Percentiles rank a stretch among this genome's conserved stretches.
Evolutionary conservation across 257 asterid species (phyloP).

Genomic region (Galeopsis tetrahit): DNA sequence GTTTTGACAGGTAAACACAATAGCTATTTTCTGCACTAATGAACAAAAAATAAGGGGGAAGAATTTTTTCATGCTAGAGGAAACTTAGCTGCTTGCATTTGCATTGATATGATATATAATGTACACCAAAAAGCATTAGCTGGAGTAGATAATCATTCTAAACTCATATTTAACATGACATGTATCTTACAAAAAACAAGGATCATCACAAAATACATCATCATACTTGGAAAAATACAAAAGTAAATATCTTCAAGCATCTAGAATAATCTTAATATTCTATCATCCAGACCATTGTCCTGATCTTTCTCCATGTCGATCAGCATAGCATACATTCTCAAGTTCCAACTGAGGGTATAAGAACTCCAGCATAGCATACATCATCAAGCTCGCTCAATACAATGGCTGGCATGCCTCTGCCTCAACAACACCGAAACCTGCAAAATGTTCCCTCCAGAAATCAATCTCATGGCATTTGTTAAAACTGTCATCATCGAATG

Average conservation of each 20-base stretch:
- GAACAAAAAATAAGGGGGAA: neutral
- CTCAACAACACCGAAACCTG: constrained; percentile 39
- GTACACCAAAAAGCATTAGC: neutral
- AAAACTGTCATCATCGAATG: constrained; percentile 33
- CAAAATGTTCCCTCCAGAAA: constrained; percentile 44
- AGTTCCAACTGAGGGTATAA: constrained; percentile 16
- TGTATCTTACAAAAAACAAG: neutral
- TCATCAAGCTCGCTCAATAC: constrained; percentile 41
- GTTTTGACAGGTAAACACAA: neutral
- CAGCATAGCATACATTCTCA: constrained; percentile 42
- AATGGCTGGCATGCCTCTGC: constrained; percentile 35
- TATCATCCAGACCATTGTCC: neutral
- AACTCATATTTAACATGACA: neutral
- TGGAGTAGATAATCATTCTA: constrained; percentile 5
- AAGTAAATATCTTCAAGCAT: neutral
- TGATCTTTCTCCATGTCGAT: constrained; percentile 23
- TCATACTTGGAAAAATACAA: neutral
- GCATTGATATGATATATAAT: neutral
- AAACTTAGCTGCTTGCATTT: neutral
- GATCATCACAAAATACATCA: neutral
- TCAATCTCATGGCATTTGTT: constrained; percentile 32
- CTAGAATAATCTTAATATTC: neutral
- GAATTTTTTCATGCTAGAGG: too few species aligned
- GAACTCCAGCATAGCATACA: constrained; percentile 39
- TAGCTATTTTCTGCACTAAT: neutral